These are phyloP conservation scores for Pneumocystis murina DNA, from an alignment of 1,139 yeast genomes.

Conservation along the genomic window DNA sequence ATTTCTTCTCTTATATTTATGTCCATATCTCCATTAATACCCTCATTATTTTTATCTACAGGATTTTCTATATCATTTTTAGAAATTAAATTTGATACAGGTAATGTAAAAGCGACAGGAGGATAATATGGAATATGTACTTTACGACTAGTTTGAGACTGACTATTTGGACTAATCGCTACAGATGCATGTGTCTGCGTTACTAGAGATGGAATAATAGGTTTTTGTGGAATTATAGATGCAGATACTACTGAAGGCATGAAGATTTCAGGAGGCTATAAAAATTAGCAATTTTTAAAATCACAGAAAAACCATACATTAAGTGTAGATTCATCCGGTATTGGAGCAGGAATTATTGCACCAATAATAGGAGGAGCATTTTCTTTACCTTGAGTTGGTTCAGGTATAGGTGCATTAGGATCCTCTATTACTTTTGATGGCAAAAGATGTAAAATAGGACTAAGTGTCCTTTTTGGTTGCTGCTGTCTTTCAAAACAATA, in stretches of 20 bases:
- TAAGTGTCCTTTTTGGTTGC: constrained; percentile 51
- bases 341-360: constrained; percentile 25
- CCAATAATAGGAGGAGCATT: constrained; percentile 91
- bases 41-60: neutral
- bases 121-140: neutral
- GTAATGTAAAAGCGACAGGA: neutral
- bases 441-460: constrained; percentile 67
- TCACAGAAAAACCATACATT: neutral
- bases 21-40: neutral
- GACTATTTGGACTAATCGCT: constrained; percentile 5
- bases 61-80: neutral
- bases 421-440: constrained; percentile 52
- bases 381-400: constrained; percentile 62
- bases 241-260: neutral
- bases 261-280: neutral
- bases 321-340: neutral
- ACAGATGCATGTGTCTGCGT: neutral
- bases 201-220: constrained; percentile 7
- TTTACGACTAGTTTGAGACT: neutral
- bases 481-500: constrained; percentile 34
- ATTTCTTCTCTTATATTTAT: neutral
- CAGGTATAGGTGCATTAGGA: constrained; percentile 56
- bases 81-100: neutral
- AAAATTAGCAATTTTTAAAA: neutral
- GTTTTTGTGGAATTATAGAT: constrained; percentile 11